A percentile compares a stretch with the other conserved stretches of the same genome.
Conservation (phyloP, 2,329 filamentous ascomycete genomes). For the Atkinsonella texensis region DNA sequence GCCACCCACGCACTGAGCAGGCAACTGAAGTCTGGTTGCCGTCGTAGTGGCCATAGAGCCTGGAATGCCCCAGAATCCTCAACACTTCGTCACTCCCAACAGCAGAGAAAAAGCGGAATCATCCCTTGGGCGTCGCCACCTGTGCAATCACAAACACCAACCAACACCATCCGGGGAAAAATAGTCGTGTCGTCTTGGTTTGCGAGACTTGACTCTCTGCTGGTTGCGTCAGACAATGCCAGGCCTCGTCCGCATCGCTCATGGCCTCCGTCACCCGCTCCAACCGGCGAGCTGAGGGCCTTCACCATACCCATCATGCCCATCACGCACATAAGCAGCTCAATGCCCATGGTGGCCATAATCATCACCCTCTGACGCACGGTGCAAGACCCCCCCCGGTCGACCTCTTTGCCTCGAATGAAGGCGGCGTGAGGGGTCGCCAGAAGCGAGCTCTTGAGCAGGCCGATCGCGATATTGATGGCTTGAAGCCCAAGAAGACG, state of each 20-base stretch:
- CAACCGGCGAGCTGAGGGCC: constrained; percentile 36
- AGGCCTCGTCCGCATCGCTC: constrained; percentile 23
- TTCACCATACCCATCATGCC: constrained; percentile 18
- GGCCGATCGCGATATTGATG: constrained; percentile 31
- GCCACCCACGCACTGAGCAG: background rate
- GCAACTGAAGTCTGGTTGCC: background rate
- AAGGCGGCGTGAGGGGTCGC: constrained; percentile 25
- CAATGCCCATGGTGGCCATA: constrained; percentile 17
- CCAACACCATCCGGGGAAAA: background rate
- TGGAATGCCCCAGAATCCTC: background rate
- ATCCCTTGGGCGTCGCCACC: background rate
- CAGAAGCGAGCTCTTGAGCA: constrained; percentile 38
- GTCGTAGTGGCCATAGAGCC: background rate
- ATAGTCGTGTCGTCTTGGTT: constrained; percentile 4
- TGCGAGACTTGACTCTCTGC: constrained; percentile 6
- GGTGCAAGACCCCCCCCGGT: constrained; percentile 5
- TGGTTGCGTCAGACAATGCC: constrained; percentile 23
- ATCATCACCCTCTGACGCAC: constrained; percentile 13
- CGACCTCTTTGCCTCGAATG: constrained; percentile 14
- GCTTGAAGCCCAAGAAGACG: constrained; percentile 34
- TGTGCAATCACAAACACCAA: background rate
- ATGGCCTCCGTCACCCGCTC: constrained; percentile 43
- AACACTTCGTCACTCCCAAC: background rate
- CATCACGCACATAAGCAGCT: constrained; percentile 13
- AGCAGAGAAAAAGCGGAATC: background rate